Evolutionary conservation across 1,139 yeast genomes (phyloP), one percentile per base, ranked within the genome.

Genomic region (Williopsis jadinii): DNA sequence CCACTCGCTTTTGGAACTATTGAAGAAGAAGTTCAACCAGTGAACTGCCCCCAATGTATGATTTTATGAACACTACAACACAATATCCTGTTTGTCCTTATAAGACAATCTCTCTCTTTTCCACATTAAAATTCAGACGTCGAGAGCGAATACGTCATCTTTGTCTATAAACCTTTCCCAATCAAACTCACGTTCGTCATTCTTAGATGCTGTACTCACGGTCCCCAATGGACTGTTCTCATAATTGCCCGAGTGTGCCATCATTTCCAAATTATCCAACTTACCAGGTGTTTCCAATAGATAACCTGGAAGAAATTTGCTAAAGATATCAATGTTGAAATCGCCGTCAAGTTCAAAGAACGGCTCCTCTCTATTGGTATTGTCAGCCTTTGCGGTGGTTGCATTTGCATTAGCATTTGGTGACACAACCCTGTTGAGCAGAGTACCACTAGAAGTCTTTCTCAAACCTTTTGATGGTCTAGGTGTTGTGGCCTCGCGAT

Each of bases 281-380:
- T 19, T 19, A 19, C 24, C 24, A 19, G 24, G 24, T 19, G 24
- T 19, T 19, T 71, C 71, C 45, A 77, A 61, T 94, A 84, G 84
- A 54, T 84, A 85, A 1, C 95, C 92, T 3, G 95, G 95, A 41
- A 86, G 60, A 34, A 41, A 43, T 39, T 84, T 68, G 1, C 95
- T 95, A 65, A 87, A 86, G 11, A 87, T 72, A 56, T 85, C 92
- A 46, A 86, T 76, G 59, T 87, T 95, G 37, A 86, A 64, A 51
- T 81, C 83, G 59, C 86, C 95, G 24, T 19, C 24, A 19, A 19
- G 24, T 28, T 9, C 28, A 14, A 26, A 27, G 11, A 10, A n/a
- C 13, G 13, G 26, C 13, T 4, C 19, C 28, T 9, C 11, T 24
- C 28, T 37, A 11, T 28, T 28, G 4, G 14, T 10, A 10, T 41